phyloP scores from a whole-genome alignment of 2,329 filamentous ascomycete genomes.

The Aspergillus calidoustus region DNA sequence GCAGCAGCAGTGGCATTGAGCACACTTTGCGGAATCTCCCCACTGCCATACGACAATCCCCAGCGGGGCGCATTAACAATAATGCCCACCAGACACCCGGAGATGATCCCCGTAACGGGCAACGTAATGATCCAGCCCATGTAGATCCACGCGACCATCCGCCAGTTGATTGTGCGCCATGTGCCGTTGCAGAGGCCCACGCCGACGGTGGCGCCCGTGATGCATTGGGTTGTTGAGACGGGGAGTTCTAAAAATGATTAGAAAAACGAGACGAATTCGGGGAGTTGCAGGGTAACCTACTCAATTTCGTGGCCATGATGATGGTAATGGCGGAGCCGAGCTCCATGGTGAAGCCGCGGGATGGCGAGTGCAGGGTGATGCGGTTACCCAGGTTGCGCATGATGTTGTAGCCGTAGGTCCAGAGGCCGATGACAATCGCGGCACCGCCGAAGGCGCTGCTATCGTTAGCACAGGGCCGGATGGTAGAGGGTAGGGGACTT shows the following conservation, averaged over 20 bases:
- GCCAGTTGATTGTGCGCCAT: slow-evolving; percentile 28
- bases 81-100: slow-evolving; percentile 23
- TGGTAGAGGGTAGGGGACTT: background rate
- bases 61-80: slow-evolving; percentile 27
- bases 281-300: too few species aligned
- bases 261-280: too few species aligned
- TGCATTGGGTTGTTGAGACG: slow-evolving; percentile 27
- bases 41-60: slow-evolving; percentile 12
- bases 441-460: slow-evolving; percentile 23
- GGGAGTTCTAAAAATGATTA: slow-evolving; percentile 25
- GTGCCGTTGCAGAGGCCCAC: slow-evolving; percentile 28
- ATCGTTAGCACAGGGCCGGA: background rate
- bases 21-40: background rate
- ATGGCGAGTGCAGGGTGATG: slow-evolving; percentile 26
- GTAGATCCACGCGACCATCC: slow-evolving; percentile 29
- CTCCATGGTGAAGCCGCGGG: slow-evolving; percentile 27
- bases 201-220: slow-evolving; percentile 25
- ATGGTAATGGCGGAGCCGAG: slow-evolving; percentile 25
- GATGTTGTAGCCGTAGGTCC: slow-evolving; percentile 29
- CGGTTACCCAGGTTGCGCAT: slow-evolving; percentile 28
- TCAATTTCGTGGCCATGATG: slow-evolving; percentile 25
- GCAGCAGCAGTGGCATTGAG: too few species aligned
- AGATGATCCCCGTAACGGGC: slow-evolving; percentile 23
- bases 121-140: slow-evolving; percentile 27
- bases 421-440: slow-evolving; percentile 23